phyloP scores from a whole-genome alignment of 108 stramenopile genomes.

The Ochromonas danica region DNA sequence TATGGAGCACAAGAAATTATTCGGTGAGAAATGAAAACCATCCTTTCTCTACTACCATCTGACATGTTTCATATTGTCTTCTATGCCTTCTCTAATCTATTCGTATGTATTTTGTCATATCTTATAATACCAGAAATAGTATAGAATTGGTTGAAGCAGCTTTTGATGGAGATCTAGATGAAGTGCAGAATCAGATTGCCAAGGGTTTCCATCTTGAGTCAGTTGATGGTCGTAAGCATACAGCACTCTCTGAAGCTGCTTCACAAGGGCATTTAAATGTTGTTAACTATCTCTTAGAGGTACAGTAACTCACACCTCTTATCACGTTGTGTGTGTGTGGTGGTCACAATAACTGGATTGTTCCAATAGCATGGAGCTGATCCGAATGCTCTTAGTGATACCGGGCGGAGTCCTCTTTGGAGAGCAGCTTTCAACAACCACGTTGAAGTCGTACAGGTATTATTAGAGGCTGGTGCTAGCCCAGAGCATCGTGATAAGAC shows the following conservation, averaged over 20 bases:
- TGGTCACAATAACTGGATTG: too few relatives aligned
- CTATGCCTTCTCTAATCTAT: neutral
- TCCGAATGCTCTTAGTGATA: slow-evolving; percentile 44
- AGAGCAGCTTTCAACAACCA: slow-evolving; percentile 50
- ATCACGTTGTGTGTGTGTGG: too few relatives aligned
- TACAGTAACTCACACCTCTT: too few relatives aligned
- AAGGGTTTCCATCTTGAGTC: slow-evolving; percentile 47
- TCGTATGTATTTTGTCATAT: neutral
- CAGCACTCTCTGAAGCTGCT: slow-evolving; percentile 52
- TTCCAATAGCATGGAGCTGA: slow-evolving; percentile 55
- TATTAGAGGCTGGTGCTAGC: slow-evolving; percentile 46
- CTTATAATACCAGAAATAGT: slow-evolving; percentile 33
- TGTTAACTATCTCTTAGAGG: slow-evolving; percentile 38
- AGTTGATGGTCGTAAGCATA: slow-evolving; percentile 45
- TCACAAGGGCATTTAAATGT: slow-evolving; percentile 44
- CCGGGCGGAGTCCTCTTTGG: slow-evolving; percentile 42
- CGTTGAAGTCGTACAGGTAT: slow-evolving; percentile 32
- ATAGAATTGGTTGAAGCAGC: slow-evolving; percentile 46
- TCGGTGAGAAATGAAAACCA: neutral
- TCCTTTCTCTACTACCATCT: too few relatives aligned
- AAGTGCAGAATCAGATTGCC: slow-evolving; percentile 37
- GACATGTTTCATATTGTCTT: too few relatives aligned
- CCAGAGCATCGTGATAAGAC: slow-evolving; percentile 27
- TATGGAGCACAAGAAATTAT: slow-evolving; percentile 46
- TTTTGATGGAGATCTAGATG: slow-evolving; percentile 56